Base-by-base conservation (phyloP, 163 green algal genomes). In the Scenedesmus sp. region DNA sequence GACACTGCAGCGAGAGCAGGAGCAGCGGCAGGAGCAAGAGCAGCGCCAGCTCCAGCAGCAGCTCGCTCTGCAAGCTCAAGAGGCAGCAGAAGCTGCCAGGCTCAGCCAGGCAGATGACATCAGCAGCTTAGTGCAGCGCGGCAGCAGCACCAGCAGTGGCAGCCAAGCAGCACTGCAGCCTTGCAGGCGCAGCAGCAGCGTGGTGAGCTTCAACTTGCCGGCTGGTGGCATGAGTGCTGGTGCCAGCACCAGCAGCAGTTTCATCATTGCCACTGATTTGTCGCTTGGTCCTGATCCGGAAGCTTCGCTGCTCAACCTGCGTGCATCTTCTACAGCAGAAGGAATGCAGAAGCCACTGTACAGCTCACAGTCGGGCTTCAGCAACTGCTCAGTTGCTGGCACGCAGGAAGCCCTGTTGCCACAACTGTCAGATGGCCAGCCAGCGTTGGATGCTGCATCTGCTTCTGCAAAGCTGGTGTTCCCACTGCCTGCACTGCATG, bases 401-500 rank as follows among this genome's bases (percentile, higher is more conserved):
- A 2, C 10, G 23, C 70, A 79, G 70, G 23, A 52, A 15, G 23
- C 4, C 0, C 70, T 15, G 18, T 20, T 64, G 54, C 34, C 18
- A 52, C 0, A 60, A 16, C 20, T 70, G 82, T 87, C 82, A 87
- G 82, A 64, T 87, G 52, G 54, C 12, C 54, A 87, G 18, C 56
- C 54, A 18, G 82, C 13, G 13, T 6, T 87, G 54, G 59, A 7
- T 54, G 82, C 10, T 87, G 82, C 82, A 23, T 2, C 4, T 77
- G n/a, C 83, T 77, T 77, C 83, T 57, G 83, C 83, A 9, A 88
- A 74, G n/a, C 56, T 88, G 2, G 59, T 66, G n/a, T 88, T 73
- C n/a, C 83, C 83, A 46, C 83, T 88, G 83, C 83, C 83, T 73
- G 20, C 83, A 5, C 66, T 88, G 83, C 57, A 64, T 74, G 57